Evolutionary conservation across 2,329 filamentous ascomycete genomes (phyloP).

Genomic region (Pseudogymnoascus sp.): DNA sequence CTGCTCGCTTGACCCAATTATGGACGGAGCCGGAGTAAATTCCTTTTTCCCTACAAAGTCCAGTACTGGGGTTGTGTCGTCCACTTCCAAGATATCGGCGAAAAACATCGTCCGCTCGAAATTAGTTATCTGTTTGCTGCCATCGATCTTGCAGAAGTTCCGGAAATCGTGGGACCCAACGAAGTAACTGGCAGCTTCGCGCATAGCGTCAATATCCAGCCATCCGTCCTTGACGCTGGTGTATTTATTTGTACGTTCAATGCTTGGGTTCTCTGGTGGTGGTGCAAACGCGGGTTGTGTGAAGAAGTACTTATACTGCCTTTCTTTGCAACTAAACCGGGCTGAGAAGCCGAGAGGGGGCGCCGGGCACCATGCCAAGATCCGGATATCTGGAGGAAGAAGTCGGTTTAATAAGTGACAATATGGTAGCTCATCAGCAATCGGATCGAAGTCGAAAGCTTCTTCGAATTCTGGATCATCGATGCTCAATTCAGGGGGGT

Average conservation of each 20-base stretch:
- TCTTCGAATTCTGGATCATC: conserved; percentile 19
- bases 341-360: conserved; percentile 78
- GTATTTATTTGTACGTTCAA: conserved; percentile 25
- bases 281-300: conserved; percentile 84
- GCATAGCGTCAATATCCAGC: conserved; percentile 85
- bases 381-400: conserved; percentile 79
- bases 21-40: conserved; percentile 33
- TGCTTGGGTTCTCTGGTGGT: conserved; percentile 38
- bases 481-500: background rate
- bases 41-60: conserved; percentile 45
- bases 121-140: conserved; percentile 79
- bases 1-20: conserved; percentile 12
- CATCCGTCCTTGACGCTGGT: conserved; percentile 54
- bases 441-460: conserved; percentile 47
- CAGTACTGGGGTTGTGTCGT: conserved; percentile 44
- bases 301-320: conserved; percentile 95
- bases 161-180: conserved; percentile 88
- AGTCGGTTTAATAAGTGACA: conserved; percentile 76
- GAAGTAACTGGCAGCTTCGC: conserved; percentile 67
- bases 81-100: conserved; percentile 67
- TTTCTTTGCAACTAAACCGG: conserved; percentile 83
- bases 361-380: conserved; percentile 86
- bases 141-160: conserved; percentile 93
- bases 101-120: conserved; percentile 74
- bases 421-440: conserved; percentile 78